phyloP scores from a whole-genome alignment of 495 filamentous ascomycete genomes.

The Trypethelium eluteriae region DNA sequence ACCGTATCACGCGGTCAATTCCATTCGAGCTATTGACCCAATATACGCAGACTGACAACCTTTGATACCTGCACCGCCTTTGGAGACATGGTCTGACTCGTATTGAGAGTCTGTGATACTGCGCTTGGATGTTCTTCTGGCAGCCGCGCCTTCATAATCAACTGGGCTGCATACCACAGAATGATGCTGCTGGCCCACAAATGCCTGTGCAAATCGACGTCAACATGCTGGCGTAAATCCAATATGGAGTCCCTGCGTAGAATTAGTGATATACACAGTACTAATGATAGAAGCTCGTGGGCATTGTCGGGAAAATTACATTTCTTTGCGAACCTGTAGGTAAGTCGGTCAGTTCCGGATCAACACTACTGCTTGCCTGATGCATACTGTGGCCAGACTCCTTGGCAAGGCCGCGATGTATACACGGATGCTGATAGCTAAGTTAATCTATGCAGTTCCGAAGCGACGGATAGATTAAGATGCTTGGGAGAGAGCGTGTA shows the following conservation, averaged over 20 bases:
- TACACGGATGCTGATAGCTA: neutral
- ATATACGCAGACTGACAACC: neutral
- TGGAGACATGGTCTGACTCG: neutral
- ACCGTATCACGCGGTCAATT: neutral
- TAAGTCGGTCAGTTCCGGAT: conserved; percentile 7
- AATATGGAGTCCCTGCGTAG: neutral
- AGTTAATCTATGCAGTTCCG: neutral
- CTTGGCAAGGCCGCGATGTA: conserved; percentile 1
- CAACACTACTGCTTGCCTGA: neutral
- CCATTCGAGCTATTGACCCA: neutral
- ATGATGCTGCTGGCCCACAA: neutral
- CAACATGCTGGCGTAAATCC: neutral
- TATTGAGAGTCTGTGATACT: neutral
- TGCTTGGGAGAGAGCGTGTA: neutral
- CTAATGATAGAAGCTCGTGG: neutral
- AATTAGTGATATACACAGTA: neutral
- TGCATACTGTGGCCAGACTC: neutral
- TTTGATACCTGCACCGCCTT: neutral
- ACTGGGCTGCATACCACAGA: neutral
- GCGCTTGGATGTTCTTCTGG: neutral
- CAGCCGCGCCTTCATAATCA: neutral
- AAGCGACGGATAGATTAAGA: conserved; percentile 2
- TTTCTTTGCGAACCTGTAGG: neutral
- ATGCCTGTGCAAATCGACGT: neutral
- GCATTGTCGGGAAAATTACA: neutral